Base-by-base conservation (phyloP, 257 asterid species). In the Solanum etuberosum region DNA sequence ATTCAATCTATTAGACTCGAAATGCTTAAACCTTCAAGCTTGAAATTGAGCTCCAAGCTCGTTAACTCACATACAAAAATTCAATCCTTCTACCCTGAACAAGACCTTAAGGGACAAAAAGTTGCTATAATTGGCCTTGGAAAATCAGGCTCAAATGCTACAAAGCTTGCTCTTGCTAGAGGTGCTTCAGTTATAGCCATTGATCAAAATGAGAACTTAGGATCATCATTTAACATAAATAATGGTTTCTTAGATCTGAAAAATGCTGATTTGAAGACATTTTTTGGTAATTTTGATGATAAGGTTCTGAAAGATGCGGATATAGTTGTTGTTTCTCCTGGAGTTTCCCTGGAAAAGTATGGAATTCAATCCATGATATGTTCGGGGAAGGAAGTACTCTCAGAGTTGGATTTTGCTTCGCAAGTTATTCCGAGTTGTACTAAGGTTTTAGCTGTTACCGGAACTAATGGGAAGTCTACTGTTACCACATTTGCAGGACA, bases 391-490 rank as follows among this genome's bases (percentile, higher is more conserved):
- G 85, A 40, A 71, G 68, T 91, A 59, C 85, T 90, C 78, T 88
- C 92, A 12, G 93, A 91, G 88, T 86, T 90, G 88, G 91, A 89
- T 88, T 91, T 91, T 87, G 93, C 91, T 65, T 89, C 91, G 13
- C 88, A 88, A 88, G 88, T 88, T 54, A 88, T 91, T 46, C 92
- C 93, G 32, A 87, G 23, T 31, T 65, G 85, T 87, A 85, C 82
- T 13, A 87, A 91, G 88, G 86, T 90, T 67, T 85, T 89, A 81
- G 93, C 91, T 27, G 86, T 91, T 70, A 91, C 93, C 5, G 93
- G 93, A 87, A 91, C 93, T 86, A 91, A 91, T 67, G 93, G 93
- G 70, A 91, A 91, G 87, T 91, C 93, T 48, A 89, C 92, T 16
- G 90, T 89, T 76, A 48, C 90, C 89, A 89, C 92, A 20, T 91